Evolutionary conservation across 768 basidiomycete genomes (phyloP), one percentile per base, ranked within the genome.

Genomic region (Tremella yokohamensis): DNA sequence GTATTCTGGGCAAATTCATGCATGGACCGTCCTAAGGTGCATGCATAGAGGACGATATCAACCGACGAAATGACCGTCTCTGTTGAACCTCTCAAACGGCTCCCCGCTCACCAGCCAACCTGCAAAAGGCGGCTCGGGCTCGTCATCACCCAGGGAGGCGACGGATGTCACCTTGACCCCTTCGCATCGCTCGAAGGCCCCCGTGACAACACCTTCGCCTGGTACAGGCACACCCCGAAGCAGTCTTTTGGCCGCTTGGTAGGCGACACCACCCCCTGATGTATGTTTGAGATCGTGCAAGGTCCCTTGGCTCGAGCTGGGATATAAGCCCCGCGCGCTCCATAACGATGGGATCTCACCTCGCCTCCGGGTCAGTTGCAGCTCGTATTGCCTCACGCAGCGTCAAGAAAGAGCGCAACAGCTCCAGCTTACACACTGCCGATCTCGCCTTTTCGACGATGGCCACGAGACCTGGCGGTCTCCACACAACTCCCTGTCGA

Each of bases 31-130:
- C 29, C 6, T 11, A 34, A 34, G 29, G 11, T 34, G 29, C 29
- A 34, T 34, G 29, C 29, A 34, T 34, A 34, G 4, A 11, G 29
- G 29, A 34, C 11, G 29, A 34, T 11, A 11, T 34, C 29, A 34
- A 34, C 6, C 29, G 29, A 6, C 4, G 6, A 34, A 4, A 4
- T 34, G 4, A 11, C 29, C 29, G 29, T 34, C 29, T 4, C 29
- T 4, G 29, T 34, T 11, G 34, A 73, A 70, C 0, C 45, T 49
- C 54, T 73, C 67, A 38, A 52, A 73, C 25, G 50, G 20, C 40
- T 56, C 26, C 3, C 71, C 71, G 38, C 63, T 63, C 15, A 70
- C 66, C 13, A 73, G 47, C 71, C 71, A 73, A 8, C 71, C 71
- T 29, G 18, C 49, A 50, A 70, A 73, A 13, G 71, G 71, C 2